Conservation (phyloP, 2,329 filamentous ascomycete species). For the Ophiocordyceps camponoti-floridani region DNA sequence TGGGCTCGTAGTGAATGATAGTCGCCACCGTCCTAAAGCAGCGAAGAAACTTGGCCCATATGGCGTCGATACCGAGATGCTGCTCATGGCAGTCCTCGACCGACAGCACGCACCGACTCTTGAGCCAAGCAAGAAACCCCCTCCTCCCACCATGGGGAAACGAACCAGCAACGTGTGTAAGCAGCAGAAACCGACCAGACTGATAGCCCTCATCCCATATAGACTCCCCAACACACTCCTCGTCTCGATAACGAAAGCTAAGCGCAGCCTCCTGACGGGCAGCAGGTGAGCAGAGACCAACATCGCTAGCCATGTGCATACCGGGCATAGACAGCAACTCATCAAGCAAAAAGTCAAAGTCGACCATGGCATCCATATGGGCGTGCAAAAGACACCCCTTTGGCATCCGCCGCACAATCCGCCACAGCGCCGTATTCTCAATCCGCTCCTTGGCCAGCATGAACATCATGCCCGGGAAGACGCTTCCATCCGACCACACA, state of each 20-base stretch:
- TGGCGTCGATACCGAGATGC: conserved; percentile 64
- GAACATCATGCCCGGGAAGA: conserved; percentile 91
- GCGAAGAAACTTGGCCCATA: conserved; percentile 67
- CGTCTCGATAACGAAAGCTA: conserved; percentile 41
- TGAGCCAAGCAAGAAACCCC: conserved; percentile 66
- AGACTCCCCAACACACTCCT: conserved; percentile 23
- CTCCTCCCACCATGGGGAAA: conserved; percentile 56
- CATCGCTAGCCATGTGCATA: conserved; percentile 50
- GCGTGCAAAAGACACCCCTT: conserved; percentile 78
- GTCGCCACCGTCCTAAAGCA: conserved; percentile 59
- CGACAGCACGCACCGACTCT: conserved; percentile 52
- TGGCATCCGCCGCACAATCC: conserved; percentile 69
- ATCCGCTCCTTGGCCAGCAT: conserved; percentile 69
- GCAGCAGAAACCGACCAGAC: conserved; percentile 36
- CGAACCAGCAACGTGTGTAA: conserved; percentile 45
- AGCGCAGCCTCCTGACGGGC: conserved; percentile 37
- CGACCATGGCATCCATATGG: conserved; percentile 81
- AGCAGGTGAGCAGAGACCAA: conserved; percentile 32
- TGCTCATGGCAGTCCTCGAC: conserved; percentile 58
- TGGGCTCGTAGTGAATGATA: conserved; percentile 77
- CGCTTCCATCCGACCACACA: conserved; percentile 44
- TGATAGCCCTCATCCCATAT: conserved; percentile 54
- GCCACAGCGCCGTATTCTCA: conserved; percentile 71
- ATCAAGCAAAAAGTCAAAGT: conserved; percentile 63
- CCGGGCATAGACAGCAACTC: conserved; percentile 54